phyloP scores from a whole-genome alignment of 192 early-diverging fungal genomes.

The Gamsiella multidivaricata region DNA sequence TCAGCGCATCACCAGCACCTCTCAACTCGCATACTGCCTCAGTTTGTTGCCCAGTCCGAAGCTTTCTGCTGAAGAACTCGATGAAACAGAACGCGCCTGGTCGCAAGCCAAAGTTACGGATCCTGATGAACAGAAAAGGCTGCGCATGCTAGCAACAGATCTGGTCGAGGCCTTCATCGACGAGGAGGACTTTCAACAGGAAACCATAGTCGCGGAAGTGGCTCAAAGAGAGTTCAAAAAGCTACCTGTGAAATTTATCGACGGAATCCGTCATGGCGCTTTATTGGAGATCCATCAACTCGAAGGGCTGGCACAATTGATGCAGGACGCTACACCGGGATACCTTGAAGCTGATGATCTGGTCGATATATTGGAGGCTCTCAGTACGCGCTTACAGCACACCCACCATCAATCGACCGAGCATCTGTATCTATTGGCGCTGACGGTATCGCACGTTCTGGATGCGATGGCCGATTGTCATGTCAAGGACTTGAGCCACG shows the following conservation, averaged over 20 bases:
- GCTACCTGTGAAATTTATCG: too few species aligned
- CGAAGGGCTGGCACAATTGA: constrained; percentile 5
- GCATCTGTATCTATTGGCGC: background rate
- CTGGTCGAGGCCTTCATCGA: background rate
- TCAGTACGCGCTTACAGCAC: background rate
- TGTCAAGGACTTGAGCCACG: constrained; percentile 8
- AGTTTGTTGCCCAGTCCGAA: background rate
- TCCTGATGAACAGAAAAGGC: background rate
- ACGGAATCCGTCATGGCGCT: too few species aligned
- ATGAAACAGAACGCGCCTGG: background rate
- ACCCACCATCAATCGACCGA: background rate
- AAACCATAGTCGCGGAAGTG: background rate
- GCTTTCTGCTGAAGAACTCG: background rate
- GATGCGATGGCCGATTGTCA: constrained; percentile 6
- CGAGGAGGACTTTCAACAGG: background rate
- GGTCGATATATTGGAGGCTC: background rate
- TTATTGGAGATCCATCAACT: background rate
- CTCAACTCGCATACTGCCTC: constrained; percentile 6
- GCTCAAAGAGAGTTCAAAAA: too few species aligned
- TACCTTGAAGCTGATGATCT: constrained; percentile 1
- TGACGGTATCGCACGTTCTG: background rate
- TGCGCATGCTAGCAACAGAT: background rate
- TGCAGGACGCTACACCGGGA: background rate
- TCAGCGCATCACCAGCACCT: background rate
- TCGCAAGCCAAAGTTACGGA: background rate